Evolutionary conservation across 2,329 filamentous ascomycete species (phyloP), one percentile per base, ranked within the genome.

Genomic region (Ceratocystis ficicola): DNA sequence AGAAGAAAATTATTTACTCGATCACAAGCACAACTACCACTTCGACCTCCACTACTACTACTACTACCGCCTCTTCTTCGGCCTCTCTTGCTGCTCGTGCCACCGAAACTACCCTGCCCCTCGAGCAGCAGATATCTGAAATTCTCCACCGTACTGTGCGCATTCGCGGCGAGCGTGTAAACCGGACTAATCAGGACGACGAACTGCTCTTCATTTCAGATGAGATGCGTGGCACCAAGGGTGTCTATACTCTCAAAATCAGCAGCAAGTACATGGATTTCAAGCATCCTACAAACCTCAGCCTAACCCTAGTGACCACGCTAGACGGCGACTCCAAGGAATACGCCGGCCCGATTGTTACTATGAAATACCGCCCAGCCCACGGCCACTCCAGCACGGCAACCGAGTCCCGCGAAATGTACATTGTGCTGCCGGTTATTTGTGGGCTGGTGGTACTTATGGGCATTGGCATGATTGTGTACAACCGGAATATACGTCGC

Each of bases 381-480:
- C 69, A 69, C 72, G 68, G 71, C 69, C 28, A 67, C 71, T 44
- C 71, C 17, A 67, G 71, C n/a, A 71, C 74, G 46, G 41, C 72
- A 5, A 75, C 77, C 17, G 71, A 72, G 32, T 73, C 77, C 62
- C 69, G 75, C 8, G 79, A 77, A 32, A 74, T 85, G 57, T 76
- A 77, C 71, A 81, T 85, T 69, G 82, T 78, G 15, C 75, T 85
- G 5, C 82, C 82, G 20, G 73, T 76, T 65, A 74, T 81, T 22
- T 72, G 82, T n/a, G 78, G 77, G 62, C 75, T 78, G 70, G 73
- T 82, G 65, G 61, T 75, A 52, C 68, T 83, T 62, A 74, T 81
- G 69, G 67, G 83, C 70, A 55, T 85, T 74, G 76, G 86, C 73
- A 72, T 84, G 73, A 77, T 80, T 75, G 65, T 86, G 76, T 83